phyloP scores from a whole-genome alignment of 257 asterid species.

The Leptodermis oblonga region DNA sequence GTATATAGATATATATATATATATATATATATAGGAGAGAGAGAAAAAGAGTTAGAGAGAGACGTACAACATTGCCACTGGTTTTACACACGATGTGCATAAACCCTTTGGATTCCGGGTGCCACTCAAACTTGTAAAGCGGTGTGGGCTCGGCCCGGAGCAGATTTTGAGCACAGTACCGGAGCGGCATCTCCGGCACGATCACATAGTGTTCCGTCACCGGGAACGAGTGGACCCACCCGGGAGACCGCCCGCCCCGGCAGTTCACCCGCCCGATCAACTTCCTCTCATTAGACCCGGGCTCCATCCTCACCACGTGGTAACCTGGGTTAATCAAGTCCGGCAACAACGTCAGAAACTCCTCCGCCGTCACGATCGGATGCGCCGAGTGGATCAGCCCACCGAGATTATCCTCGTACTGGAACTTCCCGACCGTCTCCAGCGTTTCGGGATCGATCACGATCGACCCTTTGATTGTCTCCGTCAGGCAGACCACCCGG shows the following conservation, averaged over 20 bases:
- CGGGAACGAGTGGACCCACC: constrained; percentile 98
- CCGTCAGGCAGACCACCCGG: constrained; percentile 85
- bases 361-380: constrained; percentile 76
- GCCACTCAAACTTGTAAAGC: constrained; percentile 84
- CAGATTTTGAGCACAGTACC: constrained; percentile 81
- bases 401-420: constrained; percentile 60
- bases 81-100: constrained; percentile 86
- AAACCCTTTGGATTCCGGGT: constrained; percentile 71
- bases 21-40: no score
- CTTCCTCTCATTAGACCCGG: constrained; percentile 77
- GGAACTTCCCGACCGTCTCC: constrained; percentile 65
- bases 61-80: constrained; percentile 75
- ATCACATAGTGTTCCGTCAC: constrained; percentile 79
- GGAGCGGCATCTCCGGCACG: constrained; percentile 95
- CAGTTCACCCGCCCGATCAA: constrained; percentile 71
- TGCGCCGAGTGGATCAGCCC: constrained; percentile 90
- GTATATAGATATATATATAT: no score
- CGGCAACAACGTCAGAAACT: constrained; percentile 66
- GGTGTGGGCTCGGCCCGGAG: constrained; percentile 96
- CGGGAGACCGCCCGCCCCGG: constrained; percentile 77
- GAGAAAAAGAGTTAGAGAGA: no score
- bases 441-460: constrained; percentile 58
- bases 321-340: constrained; percentile 81
- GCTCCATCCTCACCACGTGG: constrained; percentile 65
- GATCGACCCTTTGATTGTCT: constrained; percentile 81